Evolutionary conservation across 306 rosid genomes (phyloP), one percentile per base, ranked within the genome.

Genomic region (Phaseolus lunatus): DNA sequence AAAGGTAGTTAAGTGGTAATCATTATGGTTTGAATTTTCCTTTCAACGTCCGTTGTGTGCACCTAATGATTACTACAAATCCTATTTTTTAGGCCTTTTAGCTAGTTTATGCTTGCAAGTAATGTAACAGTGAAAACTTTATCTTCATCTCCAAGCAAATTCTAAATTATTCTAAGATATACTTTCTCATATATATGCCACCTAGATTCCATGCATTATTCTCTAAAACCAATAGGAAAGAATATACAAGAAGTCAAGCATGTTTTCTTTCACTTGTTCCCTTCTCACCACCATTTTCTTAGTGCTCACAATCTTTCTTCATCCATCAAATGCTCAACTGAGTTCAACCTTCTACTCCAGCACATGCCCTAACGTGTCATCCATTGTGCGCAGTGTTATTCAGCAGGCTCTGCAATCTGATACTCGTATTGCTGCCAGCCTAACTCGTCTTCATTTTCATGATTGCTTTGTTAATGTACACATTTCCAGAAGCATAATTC

Each of bases 391-490:
- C 48, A 81, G 24, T 24, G 89, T 26, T 8, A 16, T 91, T 71
- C 89, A 86, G 75, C 86, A 82, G 43, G 91, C 93, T 75, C 72
- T 87, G 79, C 89, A 87, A 58, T 82, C 87, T 23, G 92, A 91
- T 53, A 5, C 90, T 20, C 83, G 96, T 20, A 89, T 89, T n/a
- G 89, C 73, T 29, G 96, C 93, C 2, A 91, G 96, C 84, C 90
- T 91, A 50, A 68, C 80, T 56, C 93, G 92, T 66, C 92, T 91
- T 16, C 96, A 89, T 12, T 91, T 91, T 29, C 96, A 89, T 2
- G 90, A 91, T 67, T 91, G 96, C 84, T 89, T 91, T 64, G 96
- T 91, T 72, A 72, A 87, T 45, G 93, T 57, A 24, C 20, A 35
- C 20, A 14, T 43, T 59, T 62, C 39, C 19, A 39, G 18, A 61